Evolutionary conservation across 176 grass and related monocot genomes (phyloP).

Genomic region (Lolium multiflorum): DNA sequence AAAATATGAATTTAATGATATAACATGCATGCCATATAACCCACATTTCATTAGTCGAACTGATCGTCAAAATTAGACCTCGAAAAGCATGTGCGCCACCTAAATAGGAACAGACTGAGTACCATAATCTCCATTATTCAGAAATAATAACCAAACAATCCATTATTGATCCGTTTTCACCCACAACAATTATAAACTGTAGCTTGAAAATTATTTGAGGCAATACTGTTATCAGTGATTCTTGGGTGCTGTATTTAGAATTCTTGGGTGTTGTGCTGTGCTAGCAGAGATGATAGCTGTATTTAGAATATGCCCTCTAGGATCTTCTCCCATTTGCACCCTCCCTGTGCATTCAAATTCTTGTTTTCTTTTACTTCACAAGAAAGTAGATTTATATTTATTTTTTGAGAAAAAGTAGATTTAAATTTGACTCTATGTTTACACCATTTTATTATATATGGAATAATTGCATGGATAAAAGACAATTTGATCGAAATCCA

Average conservation of each 20-base stretch:
- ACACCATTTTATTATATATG: constrained; percentile 6
- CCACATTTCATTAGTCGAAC: no score
- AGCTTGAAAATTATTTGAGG: background rate
- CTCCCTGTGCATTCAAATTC: background rate
- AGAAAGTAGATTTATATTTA: background rate
- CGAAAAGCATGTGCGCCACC: no score
- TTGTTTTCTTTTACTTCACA: background rate
- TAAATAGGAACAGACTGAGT: no score
- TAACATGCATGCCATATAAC: no score
- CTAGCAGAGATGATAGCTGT: background rate
- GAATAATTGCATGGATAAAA: constrained; percentile 6
- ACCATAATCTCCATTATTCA: background rate
- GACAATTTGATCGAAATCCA: constrained; percentile 28
- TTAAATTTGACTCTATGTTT: background rate
- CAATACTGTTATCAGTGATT: background rate
- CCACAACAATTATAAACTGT: background rate
- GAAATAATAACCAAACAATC: background rate
- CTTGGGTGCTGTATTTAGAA: background rate
- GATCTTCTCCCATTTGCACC: background rate
- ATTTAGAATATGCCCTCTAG: background rate
- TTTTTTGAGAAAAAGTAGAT: background rate
- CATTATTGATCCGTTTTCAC: background rate
- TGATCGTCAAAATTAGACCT: no score
- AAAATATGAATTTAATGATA: no score
- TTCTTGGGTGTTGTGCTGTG: background rate